These are phyloP conservation scores for Trebouxia sp. DNA, from an alignment of 139 green algal species.

Conservation along the genomic window DNA sequence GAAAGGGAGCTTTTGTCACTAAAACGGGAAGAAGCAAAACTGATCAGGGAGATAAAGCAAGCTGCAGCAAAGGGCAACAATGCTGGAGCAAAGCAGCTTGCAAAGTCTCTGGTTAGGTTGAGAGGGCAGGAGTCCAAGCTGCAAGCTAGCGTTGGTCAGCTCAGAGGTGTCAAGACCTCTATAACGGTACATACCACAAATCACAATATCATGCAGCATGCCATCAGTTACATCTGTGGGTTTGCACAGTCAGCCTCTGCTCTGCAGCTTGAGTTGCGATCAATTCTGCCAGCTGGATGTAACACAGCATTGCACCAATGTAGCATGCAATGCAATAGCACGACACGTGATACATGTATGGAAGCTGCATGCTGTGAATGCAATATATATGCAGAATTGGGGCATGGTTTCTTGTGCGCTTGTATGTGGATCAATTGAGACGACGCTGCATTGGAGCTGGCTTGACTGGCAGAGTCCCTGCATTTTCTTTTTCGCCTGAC, in stretches of 20 bases:
- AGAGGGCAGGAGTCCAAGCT: conserved; percentile 61
- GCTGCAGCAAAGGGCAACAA: conserved; percentile 55
- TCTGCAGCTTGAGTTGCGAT: too few relatives aligned
- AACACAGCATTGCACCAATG: too few relatives aligned
- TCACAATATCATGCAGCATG: background rate
- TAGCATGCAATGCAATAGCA: background rate
- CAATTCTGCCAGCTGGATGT: too few relatives aligned
- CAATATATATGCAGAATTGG: background rate
- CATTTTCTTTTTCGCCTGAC: too few relatives aligned
- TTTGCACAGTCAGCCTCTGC: background rate
- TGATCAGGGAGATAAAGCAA: conserved; percentile 64
- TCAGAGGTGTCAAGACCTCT: conserved; percentile 59
- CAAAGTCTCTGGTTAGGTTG: conserved; percentile 64
- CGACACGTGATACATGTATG: too few relatives aligned
- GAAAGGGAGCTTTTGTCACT: conserved; percentile 56
- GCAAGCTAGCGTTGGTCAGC: conserved; percentile 49
- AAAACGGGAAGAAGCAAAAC: conserved; percentile 60
- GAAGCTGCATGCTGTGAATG: background rate
- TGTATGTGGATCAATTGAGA: too few relatives aligned
- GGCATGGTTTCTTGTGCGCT: too few relatives aligned
- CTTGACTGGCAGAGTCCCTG: too few relatives aligned
- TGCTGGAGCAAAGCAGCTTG: conserved; percentile 44
- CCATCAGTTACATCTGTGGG: background rate
- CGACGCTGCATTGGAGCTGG: too few relatives aligned
- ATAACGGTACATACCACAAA: conserved; percentile 48